A percentile compares a stretch with the other conserved stretches of the same genome.
phyloP scores from a whole-genome alignment of 108 stramenopile species.

The Mediolabrus comicus region DNA sequence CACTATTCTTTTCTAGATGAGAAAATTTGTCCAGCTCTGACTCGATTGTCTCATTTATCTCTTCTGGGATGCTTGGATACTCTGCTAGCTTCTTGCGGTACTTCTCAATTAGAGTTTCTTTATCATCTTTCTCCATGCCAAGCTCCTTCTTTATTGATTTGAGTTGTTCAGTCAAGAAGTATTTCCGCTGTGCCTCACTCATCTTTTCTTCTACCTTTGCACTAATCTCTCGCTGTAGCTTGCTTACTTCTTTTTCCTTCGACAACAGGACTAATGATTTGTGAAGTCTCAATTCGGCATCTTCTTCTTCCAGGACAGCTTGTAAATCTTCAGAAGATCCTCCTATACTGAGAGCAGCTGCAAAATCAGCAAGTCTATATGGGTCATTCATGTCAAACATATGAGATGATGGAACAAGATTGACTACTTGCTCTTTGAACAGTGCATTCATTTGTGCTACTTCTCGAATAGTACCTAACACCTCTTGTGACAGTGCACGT shows the following conservation, averaged over 20 bases:
- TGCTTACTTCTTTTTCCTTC: slow-evolving; percentile 89
- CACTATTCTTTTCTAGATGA: slow-evolving; percentile 91
- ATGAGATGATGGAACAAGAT: slow-evolving; percentile 45
- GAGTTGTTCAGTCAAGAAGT: slow-evolving; percentile 96
- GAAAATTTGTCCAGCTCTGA: slow-evolving; percentile 91
- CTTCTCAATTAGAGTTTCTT: slow-evolving; percentile 90
- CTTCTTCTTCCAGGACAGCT: slow-evolving; percentile 89
- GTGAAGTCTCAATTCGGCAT: slow-evolving; percentile 87
- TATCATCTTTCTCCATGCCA: slow-evolving; percentile 98
- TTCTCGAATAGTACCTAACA: slow-evolving; percentile 90
- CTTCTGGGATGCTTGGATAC: slow-evolving; percentile 69
- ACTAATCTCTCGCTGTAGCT: slow-evolving; percentile 92
- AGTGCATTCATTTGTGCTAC: slow-evolving; percentile 92
- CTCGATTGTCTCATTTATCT: slow-evolving; percentile 77
- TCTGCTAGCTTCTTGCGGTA: slow-evolving; percentile 79
- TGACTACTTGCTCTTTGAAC: slow-evolving; percentile 90
- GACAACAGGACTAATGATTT: slow-evolving; percentile 86
- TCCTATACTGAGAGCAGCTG: slow-evolving; percentile 84
- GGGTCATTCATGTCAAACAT: slow-evolving; percentile 92
- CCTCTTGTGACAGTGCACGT: slow-evolving; percentile 93
- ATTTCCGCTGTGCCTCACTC: slow-evolving; percentile 89
- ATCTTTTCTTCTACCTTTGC: slow-evolving; percentile 96
- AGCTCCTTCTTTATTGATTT: slow-evolving; percentile 99
- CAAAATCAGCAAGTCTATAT: slow-evolving; percentile 94
- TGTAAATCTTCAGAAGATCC: slow-evolving; percentile 89